Percentiles rank a stretch among this genome's conserved stretches.
phyloP scores from a whole-genome alignment of 192 early-diverging fungal genomes.

The Phlyctochytrium bullatum region DNA sequence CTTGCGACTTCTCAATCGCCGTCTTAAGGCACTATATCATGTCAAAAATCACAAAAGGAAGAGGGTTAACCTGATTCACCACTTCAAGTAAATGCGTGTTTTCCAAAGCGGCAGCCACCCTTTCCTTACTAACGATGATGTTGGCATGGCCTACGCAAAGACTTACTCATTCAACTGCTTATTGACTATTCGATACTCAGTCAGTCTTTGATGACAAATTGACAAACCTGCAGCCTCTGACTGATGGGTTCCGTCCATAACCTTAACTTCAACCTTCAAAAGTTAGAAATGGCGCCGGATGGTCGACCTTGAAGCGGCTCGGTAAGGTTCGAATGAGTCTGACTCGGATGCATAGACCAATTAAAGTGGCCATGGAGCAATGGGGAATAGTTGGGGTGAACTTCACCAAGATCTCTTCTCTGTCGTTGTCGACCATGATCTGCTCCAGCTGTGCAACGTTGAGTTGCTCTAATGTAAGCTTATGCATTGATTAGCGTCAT shows the following conservation, averaged over 20 bases:
- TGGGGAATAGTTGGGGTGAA: slow-evolving; percentile 99
- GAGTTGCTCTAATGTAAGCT: slow-evolving; percentile 90
- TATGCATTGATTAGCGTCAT: background rate
- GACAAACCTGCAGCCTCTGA: slow-evolving; percentile 70
- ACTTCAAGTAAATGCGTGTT: slow-evolving; percentile 92
- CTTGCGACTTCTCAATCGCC: background rate
- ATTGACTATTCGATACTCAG: slow-evolving; percentile 60
- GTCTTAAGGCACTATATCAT: background rate
- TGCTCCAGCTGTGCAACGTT: slow-evolving; percentile 88
- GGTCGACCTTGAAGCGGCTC: slow-evolving; percentile 83
- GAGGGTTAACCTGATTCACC: slow-evolving; percentile 71
- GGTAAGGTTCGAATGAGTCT: slow-evolving; percentile 83
- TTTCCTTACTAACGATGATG: slow-evolving; percentile 71
- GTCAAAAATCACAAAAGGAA: slow-evolving; percentile 9
- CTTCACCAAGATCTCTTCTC: slow-evolving; percentile 69
- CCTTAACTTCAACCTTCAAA: slow-evolving; percentile 70
- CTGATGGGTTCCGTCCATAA: slow-evolving; percentile 93
- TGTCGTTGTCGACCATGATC: slow-evolving; percentile 72
- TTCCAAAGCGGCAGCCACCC: slow-evolving; percentile 96
- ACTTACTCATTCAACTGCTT: slow-evolving; percentile 91
- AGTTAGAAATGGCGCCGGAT: slow-evolving; percentile 89
- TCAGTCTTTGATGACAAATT: background rate
- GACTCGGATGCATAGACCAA: slow-evolving; percentile 96
- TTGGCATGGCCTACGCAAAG: background rate
- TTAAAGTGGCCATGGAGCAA: slow-evolving; percentile 98